Percentiles rank a stretch among this genome's conserved stretches.
Conservation (phyloP, 1,284 basidiomycete species). For the Boletus sp. region DNA sequence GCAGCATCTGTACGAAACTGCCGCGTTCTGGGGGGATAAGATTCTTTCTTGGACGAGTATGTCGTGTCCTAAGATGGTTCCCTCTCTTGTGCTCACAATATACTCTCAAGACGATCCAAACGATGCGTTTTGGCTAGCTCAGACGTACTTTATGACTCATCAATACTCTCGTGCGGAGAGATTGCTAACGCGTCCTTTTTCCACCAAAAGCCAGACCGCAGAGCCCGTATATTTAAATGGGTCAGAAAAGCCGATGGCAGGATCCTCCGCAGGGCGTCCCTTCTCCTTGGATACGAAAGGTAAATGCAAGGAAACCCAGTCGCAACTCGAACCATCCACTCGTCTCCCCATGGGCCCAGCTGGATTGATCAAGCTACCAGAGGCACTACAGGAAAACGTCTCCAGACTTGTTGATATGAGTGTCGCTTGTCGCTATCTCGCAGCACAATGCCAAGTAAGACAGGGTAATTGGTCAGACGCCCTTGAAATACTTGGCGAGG, state of each 20-base stretch:
- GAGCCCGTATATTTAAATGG: conserved; percentile 43
- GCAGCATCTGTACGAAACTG: conserved; percentile 97
- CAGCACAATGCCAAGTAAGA: conserved; percentile 89
- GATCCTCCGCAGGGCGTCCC: conserved; percentile 23
- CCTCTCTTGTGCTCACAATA: conserved; percentile 15
- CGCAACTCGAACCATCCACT: conserved; percentile 38
- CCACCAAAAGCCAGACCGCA: conserved; percentile 43
- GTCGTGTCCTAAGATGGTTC: conserved; percentile 32
- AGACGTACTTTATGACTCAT: conserved; percentile 93
- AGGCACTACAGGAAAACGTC: conserved; percentile 57
- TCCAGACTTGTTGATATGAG: conserved; percentile 85
- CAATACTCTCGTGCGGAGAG: conserved; percentile 94
- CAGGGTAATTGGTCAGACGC: conserved; percentile 94
- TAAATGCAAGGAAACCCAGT: conserved; percentile 56
- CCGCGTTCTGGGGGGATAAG: conserved; percentile 98
- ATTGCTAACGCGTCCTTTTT: conserved; percentile 81
- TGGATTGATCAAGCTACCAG: conserved; percentile 61
- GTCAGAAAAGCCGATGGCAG: conserved; percentile 30
- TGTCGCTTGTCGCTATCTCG: conserved; percentile 89
- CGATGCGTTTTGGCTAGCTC: conserved; percentile 98
- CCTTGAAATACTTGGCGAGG: conserved; percentile 88
- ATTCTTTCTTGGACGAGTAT: conserved; percentile 90
- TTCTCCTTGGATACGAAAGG: conserved; percentile 41
- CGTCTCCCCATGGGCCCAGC: conserved; percentile 66
- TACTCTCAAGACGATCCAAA: conserved; percentile 73